These are phyloP conservation scores for Chrysanthemum lavandulifolium DNA, from an alignment of 129 eudicot species.

Conservation along the genomic window DNA sequence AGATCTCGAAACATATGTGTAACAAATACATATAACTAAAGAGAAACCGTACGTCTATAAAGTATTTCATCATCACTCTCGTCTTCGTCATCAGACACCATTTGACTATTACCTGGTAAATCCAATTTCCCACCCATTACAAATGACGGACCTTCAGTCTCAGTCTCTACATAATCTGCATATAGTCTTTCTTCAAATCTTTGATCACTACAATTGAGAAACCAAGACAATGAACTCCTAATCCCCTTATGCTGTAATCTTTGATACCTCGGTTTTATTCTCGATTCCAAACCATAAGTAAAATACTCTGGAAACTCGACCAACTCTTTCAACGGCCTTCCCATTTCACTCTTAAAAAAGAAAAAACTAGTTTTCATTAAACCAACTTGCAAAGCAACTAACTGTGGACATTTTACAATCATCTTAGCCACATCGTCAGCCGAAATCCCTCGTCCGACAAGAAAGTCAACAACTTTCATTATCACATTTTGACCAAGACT, in stretches of 20 bases:
- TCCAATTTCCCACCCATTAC: slow-evolving; percentile 69
- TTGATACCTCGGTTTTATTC: slow-evolving; percentile 62
- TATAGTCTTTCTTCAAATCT: slow-evolving; percentile 68
- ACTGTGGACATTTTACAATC: slow-evolving; percentile 66
- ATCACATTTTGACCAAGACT: slow-evolving; percentile 56
- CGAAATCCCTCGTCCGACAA: slow-evolving; percentile 51
- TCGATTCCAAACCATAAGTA: slow-evolving; percentile 67
- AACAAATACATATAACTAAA: slow-evolving; percentile 32
- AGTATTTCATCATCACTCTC: slow-evolving; percentile 76
- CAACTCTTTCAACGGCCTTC: slow-evolving; percentile 58
- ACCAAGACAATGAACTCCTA: slow-evolving; percentile 53
- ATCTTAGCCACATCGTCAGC: slow-evolving; percentile 52
- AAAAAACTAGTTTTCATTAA: slow-evolving; percentile 67
- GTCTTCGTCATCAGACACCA: slow-evolving; percentile 57
- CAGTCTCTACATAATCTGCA: slow-evolving; percentile 53
- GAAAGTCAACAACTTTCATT: slow-evolving; percentile 60
- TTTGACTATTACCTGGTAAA: slow-evolving; percentile 46
- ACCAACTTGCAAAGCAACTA: slow-evolving; percentile 55
- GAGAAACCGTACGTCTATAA: slow-evolving; percentile 67
- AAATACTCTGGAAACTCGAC: slow-evolving; percentile 74
- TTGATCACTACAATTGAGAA: slow-evolving; percentile 63
- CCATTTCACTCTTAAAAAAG: slow-evolving; percentile 71
- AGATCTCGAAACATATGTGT: slow-evolving; percentile 1
- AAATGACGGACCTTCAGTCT: slow-evolving; percentile 56
- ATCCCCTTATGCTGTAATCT: slow-evolving; percentile 60